These are phyloP conservation scores for Xylariaceae sp. DNA, from an alignment of 2,329 filamentous ascomycete species.

Conservation along the genomic window DNA sequence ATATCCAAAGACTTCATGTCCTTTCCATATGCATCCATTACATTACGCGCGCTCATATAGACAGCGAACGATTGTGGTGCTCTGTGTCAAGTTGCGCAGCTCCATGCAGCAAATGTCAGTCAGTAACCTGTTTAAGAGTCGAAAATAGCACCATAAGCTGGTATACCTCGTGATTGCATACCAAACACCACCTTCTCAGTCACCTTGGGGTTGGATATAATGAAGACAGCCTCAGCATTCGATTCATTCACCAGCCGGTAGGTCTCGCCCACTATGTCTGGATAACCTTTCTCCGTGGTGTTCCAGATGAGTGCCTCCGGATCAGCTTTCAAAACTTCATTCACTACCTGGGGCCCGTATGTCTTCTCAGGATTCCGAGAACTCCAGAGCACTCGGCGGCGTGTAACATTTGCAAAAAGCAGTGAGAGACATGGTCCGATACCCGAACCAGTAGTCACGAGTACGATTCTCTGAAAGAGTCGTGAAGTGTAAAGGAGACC, in stretches of 20 bases:
- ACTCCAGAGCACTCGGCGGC: constrained; percentile 65
- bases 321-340: constrained; percentile 53
- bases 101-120: too few species aligned
- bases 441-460: constrained; percentile 70
- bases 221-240: constrained; percentile 65
- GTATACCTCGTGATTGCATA: constrained; percentile 61
- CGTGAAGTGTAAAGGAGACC: constrained; percentile 65
- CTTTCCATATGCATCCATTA: too few species aligned
- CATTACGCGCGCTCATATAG: too few species aligned
- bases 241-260: constrained; percentile 55
- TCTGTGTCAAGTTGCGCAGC: too few species aligned
- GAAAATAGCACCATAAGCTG: constrained; percentile 72
- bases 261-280: constrained; percentile 49
- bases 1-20: too few species aligned
- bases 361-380: constrained; percentile 58
- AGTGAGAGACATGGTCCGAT: constrained; percentile 68
- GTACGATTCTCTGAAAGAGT: constrained; percentile 61
- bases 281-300: constrained; percentile 55
- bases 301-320: constrained; percentile 64
- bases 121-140: constrained; percentile 38
- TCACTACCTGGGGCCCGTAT: constrained; percentile 56
- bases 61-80: too few species aligned
- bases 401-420: constrained; percentile 47
- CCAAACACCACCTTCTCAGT: constrained; percentile 69
- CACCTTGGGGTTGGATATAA: constrained; percentile 67